These are phyloP conservation scores for Schizopora paradoxa DNA, from an alignment of 1,284 basidiomycete genomes.

Conservation along the genomic window DNA sequence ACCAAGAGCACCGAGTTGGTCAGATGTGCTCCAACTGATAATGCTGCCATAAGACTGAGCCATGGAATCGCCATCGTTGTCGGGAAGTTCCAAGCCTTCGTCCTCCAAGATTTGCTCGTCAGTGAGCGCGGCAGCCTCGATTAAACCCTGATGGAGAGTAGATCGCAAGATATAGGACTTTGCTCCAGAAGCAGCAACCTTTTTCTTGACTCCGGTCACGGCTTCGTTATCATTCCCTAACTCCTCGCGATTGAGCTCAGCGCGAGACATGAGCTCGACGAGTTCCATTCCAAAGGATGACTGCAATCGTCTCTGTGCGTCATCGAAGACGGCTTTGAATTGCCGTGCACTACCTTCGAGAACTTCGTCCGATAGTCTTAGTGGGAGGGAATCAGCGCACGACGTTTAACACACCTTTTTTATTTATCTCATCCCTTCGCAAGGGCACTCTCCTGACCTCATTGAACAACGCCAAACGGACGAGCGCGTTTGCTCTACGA, in stretches of 20 bases:
- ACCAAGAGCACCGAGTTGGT: conserved; percentile 59
- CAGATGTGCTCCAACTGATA: conserved; percentile 59
- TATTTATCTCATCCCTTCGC: conserved; percentile 69
- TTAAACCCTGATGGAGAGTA: conserved; percentile 46
- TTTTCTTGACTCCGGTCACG: conserved; percentile 53
- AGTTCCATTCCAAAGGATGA: conserved; percentile 71
- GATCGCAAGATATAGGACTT: conserved; percentile 77
- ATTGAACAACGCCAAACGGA: conserved; percentile 66
- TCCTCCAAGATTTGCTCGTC: conserved; percentile 51
- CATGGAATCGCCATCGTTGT: conserved; percentile 34
- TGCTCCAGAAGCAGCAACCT: conserved; percentile 47
- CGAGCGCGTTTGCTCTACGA: conserved; percentile 59
- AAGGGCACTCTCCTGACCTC: conserved; percentile 59
- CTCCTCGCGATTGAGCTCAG: conserved; percentile 45
- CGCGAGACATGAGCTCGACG: conserved; percentile 63
- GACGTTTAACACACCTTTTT: conserved; percentile 54
- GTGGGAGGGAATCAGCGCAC: no score
- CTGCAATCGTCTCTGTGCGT: conserved; percentile 53
- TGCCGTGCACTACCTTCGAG: conserved; percentile 49
- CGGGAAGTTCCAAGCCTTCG: conserved; percentile 24
- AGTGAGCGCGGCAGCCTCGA: conserved; percentile 50
- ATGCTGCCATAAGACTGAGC: conserved; percentile 52
- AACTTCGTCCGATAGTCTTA: conserved; percentile 36
- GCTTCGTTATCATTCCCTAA: conserved; percentile 37
- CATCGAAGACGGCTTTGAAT: conserved; percentile 52